These are phyloP conservation scores for Podila minutissima DNA, from an alignment of 192 early-diverging fungal genomes.

Conservation along the genomic window DNA sequence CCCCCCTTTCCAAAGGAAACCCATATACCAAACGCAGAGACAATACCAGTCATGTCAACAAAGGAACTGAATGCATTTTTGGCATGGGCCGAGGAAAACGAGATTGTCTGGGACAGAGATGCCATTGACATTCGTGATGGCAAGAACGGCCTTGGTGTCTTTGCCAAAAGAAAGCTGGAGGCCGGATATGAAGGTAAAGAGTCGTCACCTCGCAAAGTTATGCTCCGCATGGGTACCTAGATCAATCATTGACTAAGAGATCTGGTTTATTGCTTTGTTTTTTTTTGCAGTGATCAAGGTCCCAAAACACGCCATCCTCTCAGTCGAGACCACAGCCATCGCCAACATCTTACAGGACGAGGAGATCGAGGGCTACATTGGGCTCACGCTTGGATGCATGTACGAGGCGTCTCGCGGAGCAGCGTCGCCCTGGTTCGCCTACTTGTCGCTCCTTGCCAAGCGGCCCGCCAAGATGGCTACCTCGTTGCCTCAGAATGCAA, in stretches of 20 bases:
- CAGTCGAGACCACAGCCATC: constrained; percentile 75
- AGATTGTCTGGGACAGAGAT: constrained; percentile 65
- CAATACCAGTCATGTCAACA: too few relatives aligned
- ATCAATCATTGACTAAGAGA: background rate
- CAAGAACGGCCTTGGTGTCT: constrained; percentile 51
- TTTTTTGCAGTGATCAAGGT: constrained; percentile 66
- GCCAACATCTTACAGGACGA: constrained; percentile 77
- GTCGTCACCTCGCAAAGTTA: background rate
- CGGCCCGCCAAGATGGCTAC: constrained; percentile 68
- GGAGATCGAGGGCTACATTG: constrained; percentile 70
- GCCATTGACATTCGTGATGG: constrained; percentile 61
- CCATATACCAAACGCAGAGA: too few relatives aligned
- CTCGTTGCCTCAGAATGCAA: constrained; percentile 70
- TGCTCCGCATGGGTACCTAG: background rate
- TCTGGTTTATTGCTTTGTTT: background rate
- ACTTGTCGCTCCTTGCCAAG: constrained; percentile 69
- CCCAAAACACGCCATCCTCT: constrained; percentile 81
- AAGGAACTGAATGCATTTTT: constrained; percentile 37
- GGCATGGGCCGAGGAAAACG: constrained; percentile 62
- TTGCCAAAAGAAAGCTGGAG: constrained; percentile 35
- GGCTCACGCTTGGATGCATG: constrained; percentile 79
- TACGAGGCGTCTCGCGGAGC: constrained; percentile 76
- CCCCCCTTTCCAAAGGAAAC: too few relatives aligned
- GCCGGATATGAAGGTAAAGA: constrained; percentile 31
- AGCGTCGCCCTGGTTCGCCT: constrained; percentile 80